Percentiles rank a stretch among this genome's conserved stretches.
Conservation (phyloP, 2,329 filamentous ascomycete genomes). For the Colletotrichum liaoningense region DNA sequence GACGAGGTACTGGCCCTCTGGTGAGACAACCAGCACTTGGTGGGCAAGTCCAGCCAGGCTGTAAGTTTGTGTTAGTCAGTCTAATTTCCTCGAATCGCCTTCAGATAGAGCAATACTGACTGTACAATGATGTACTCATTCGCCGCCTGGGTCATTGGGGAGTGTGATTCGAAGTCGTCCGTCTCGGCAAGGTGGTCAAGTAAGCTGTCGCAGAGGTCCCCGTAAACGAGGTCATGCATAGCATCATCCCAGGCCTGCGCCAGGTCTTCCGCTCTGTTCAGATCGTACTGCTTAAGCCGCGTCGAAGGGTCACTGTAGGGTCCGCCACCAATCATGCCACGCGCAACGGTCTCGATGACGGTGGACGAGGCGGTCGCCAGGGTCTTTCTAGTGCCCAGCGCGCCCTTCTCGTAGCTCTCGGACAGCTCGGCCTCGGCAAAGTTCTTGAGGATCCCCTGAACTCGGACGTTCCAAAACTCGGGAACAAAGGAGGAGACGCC, state of each 20-base stretch:
- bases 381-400: slow-evolving; percentile 79
- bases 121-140: slow-evolving; percentile 77
- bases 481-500: slow-evolving; percentile 71
- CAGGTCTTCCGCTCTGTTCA: slow-evolving; percentile 69
- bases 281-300: slow-evolving; percentile 63
- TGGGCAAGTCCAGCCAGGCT: slow-evolving; percentile 81
- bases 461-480: slow-evolving; percentile 74
- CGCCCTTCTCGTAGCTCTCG: slow-evolving; percentile 85
- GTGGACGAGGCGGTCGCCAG: slow-evolving; percentile 78
- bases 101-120: slow-evolving; percentile 55
- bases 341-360: slow-evolving; percentile 75
- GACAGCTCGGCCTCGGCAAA: slow-evolving; percentile 77
- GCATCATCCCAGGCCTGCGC: slow-evolving; percentile 74
- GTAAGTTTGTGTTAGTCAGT: neutral
- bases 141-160: slow-evolving; percentile 70
- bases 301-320: slow-evolving; percentile 39
- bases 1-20: slow-evolving; percentile 80
- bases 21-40: slow-evolving; percentile 77
- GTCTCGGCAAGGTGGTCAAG: slow-evolving; percentile 71
- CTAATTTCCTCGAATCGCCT: neutral
- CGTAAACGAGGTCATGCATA: slow-evolving; percentile 75
- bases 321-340: slow-evolving; percentile 74
- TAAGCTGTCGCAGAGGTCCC: slow-evolving; percentile 72
- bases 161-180: slow-evolving; percentile 72
- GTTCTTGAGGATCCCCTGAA: slow-evolving; percentile 69